Percentiles rank a stretch among this genome's conserved stretches.
Conservation (phyloP, 306 rosid species). For the Casuarina equisetifolia region DNA sequence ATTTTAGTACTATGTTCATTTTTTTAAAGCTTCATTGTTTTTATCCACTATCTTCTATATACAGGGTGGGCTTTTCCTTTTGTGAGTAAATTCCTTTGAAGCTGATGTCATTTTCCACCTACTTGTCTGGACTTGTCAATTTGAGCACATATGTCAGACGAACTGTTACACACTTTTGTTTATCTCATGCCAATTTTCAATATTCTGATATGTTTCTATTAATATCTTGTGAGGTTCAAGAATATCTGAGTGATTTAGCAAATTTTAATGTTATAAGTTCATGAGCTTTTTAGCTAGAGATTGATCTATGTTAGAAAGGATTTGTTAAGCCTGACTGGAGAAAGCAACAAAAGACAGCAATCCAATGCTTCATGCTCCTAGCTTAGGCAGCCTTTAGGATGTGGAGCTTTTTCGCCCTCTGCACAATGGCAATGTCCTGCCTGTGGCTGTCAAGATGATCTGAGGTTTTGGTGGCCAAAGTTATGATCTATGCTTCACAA, state of each 20-base stretch:
- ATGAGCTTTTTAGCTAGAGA: not conserved
- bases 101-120: not conserved
- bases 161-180: not conserved
- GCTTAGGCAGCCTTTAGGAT: not conserved
- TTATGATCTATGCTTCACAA: not conserved
- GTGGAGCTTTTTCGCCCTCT: not conserved
- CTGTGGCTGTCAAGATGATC: not conserved
- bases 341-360: not conserved
- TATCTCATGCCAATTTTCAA: not conserved
- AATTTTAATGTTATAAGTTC: not conserved
- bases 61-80: not conserved
- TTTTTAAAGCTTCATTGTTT: not conserved
- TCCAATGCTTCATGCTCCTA: not conserved
- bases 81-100: not conserved
- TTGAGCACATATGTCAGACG: not conserved
- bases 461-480: not conserved
- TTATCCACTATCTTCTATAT: not conserved
- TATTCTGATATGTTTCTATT: not conserved
- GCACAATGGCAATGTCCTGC: not conserved
- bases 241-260: not conserved
- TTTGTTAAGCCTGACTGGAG: not conserved
- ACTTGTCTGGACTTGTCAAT: not conserved
- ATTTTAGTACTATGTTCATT: not conserved
- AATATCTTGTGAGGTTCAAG: not conserved
- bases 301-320: not conserved